Conservation (phyloP, 2,329 filamentous ascomycete species). For the Colletotrichum tofieldiae region DNA sequence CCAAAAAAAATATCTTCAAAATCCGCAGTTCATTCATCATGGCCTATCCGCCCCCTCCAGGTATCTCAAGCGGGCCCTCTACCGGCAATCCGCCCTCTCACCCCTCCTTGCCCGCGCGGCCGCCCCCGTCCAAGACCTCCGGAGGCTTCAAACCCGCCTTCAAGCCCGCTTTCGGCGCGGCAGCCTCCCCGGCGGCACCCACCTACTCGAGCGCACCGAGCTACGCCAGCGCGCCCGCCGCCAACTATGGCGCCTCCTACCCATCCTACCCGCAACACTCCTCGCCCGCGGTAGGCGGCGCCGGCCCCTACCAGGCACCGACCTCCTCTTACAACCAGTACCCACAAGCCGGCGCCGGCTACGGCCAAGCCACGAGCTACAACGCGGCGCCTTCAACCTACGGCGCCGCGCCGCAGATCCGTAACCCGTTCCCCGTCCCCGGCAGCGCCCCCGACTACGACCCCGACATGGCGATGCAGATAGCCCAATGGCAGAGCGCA, state of each 20-base stretch:
- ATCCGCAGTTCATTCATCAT: conserved; percentile 75
- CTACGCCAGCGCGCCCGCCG: conserved; percentile 54
- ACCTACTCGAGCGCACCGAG: conserved; percentile 57
- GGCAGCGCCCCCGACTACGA: conserved; percentile 69
- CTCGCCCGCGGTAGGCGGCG: conserved; percentile 42
- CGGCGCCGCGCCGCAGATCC: conserved; percentile 76
- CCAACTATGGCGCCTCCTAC: conserved; percentile 63
- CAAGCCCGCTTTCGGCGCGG: conserved; percentile 51
- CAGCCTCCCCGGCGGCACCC: conserved; percentile 53
- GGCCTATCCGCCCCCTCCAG: conserved; percentile 91
- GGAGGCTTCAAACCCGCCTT: conserved; percentile 68
- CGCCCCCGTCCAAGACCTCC: conserved; percentile 71
- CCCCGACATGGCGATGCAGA: conserved; percentile 89
- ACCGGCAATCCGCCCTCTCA: conserved; percentile 55
- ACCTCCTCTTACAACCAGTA: conserved; percentile 49
- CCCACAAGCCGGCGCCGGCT: conserved; percentile 47
- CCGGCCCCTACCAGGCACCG: conserved; percentile 43
- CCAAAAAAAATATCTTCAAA: conserved; percentile 13
- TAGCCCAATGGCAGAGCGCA: conserved; percentile 95
- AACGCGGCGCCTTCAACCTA: conserved; percentile 54
- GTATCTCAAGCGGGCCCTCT: conserved; percentile 67
- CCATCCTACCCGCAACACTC: conserved; percentile 56
- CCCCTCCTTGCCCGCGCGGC: conserved; percentile 83
- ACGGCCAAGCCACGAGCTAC: conserved; percentile 51
- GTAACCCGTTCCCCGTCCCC: conserved; percentile 85